A percentile compares a stretch with the other conserved stretches of the same genome.
These are phyloP conservation scores for Hypoxylon sp. DNA, from an alignment of 2,329 filamentous ascomycete genomes.

Conservation along the genomic window DNA sequence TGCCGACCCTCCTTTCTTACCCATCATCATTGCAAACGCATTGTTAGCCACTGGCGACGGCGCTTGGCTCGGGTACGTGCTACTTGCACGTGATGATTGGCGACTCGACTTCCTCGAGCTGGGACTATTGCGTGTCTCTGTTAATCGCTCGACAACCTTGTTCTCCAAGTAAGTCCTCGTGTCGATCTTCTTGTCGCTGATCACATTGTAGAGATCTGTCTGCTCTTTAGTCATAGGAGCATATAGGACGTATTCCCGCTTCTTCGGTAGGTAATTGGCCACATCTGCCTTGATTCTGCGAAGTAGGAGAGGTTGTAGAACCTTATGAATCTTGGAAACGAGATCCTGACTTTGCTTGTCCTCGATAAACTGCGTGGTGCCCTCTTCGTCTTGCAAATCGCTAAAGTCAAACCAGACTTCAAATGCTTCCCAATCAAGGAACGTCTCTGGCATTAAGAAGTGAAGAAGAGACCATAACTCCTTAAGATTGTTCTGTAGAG, in stretches of 20 bases:
- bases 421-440: constrained; percentile 93
- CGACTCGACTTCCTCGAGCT: constrained; percentile 55
- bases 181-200: constrained; percentile 70
- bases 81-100: constrained; percentile 60
- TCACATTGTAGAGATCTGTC: constrained; percentile 84
- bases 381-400: constrained; percentile 85
- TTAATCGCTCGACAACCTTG: constrained; percentile 78
- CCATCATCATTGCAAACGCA: constrained; percentile 70
- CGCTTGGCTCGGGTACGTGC: constrained; percentile 46
- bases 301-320: constrained; percentile 91
- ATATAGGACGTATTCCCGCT: constrained; percentile 95
- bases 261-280: constrained; percentile 90
- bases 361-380: constrained; percentile 82
- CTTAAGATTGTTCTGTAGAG: constrained; percentile 93
- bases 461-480: constrained; percentile 96
- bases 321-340: constrained; percentile 90
- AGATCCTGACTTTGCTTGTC: constrained; percentile 83
- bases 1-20: constrained; percentile 53
- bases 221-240: constrained; percentile 93
- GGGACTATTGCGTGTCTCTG: constrained; percentile 64
- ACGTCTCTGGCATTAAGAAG: constrained; percentile 92
- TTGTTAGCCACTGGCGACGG: constrained; percentile 55
- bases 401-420: constrained; percentile 98
- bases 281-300: constrained; percentile 94
- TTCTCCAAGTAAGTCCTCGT: constrained; percentile 84